Base-by-base conservation (phyloP, 2,329 filamentous ascomycete genomes). In the Claviceps quebecensis region DNA sequence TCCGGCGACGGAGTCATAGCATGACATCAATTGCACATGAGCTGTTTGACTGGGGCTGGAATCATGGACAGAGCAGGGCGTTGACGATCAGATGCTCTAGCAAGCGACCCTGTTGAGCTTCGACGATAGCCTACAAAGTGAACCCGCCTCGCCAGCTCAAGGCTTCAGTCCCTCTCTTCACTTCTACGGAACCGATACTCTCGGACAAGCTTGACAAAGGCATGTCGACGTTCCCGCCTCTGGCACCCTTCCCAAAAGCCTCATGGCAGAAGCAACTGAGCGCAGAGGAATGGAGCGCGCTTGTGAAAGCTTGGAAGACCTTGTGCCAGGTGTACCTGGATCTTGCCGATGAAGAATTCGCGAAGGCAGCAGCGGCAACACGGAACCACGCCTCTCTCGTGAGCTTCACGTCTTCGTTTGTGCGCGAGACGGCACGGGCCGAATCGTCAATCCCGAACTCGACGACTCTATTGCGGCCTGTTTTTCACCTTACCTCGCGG, bases 221-320 rank as follows among this genome's bases (percentile, higher is more conserved):
- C 50, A 53, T 53, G 51, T 47, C 52, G 34, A 43, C 43, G 44
- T 40, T 52, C 37, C 88, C 88, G 43, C 76, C 82, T 37, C 75
- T 96, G 66, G 88, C 85, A 52, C 78, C 85, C 19, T 89, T 93
- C 59, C 91, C 90, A 17, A 76, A 83, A 55, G 70, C 77, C 37
- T 70, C 72, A 51, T 81, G 88, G 70, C 81, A 81, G 61, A 76
- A 77, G 57, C 76, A 77, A 57, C 76, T 95, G 54, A 72, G 75
- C 40, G 69, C 80, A 3, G 69, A 75, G 48, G 87, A 95, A 67
- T 95, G 89, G 89, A 75, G 84, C 56, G 73, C 78, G 36, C 88
- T 85, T 63, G 70, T 94, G 46, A 78, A 85, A 56, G 83, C 87
- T 38, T 96, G 88, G 88, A 69, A 81, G 17, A 70, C 78, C 11